Evolutionary conservation across 2,329 filamentous ascomycete genomes (phyloP).

Genomic region (Alternaria ventricosa): DNA sequence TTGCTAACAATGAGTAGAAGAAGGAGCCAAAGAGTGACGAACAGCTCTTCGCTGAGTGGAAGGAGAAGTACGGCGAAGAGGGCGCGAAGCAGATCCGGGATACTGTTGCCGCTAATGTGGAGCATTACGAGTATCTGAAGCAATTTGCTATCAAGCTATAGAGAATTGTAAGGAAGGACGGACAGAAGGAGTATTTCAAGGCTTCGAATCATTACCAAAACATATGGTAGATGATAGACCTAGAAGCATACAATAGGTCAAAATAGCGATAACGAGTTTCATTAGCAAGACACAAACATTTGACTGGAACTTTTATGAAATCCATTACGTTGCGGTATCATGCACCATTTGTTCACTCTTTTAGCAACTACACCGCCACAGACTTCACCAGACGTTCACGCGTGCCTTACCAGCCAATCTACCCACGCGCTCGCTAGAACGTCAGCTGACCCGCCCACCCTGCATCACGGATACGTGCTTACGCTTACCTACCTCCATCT

Average conservation of each 20-base stretch:
- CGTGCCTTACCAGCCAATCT: not conserved
- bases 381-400: not conserved
- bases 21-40: conserved; percentile 70
- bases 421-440: not conserved
- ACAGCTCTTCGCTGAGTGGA: conserved; percentile 74
- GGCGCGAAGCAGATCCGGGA: conserved; percentile 72
- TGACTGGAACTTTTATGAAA: no score
- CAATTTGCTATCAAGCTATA: conserved; percentile 69
- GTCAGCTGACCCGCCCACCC: not conserved
- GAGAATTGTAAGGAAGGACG: not conserved
- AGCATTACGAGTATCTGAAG: conserved; percentile 83
- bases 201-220: not conserved
- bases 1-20: conserved; percentile 45
- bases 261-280: not conserved
- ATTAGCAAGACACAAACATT: not conserved
- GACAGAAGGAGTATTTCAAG: not conserved
- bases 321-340: no score
- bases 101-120: conserved; percentile 73
- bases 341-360: no score
- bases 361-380: not conserved
- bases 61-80: conserved; percentile 74
- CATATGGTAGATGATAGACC: not conserved
- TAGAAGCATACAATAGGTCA: not conserved
- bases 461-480: not conserved
- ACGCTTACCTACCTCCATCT: not conserved